phyloP scores from a whole-genome alignment of 2,329 filamentous ascomycete species.

The Trichoderma brevicompactum region DNA sequence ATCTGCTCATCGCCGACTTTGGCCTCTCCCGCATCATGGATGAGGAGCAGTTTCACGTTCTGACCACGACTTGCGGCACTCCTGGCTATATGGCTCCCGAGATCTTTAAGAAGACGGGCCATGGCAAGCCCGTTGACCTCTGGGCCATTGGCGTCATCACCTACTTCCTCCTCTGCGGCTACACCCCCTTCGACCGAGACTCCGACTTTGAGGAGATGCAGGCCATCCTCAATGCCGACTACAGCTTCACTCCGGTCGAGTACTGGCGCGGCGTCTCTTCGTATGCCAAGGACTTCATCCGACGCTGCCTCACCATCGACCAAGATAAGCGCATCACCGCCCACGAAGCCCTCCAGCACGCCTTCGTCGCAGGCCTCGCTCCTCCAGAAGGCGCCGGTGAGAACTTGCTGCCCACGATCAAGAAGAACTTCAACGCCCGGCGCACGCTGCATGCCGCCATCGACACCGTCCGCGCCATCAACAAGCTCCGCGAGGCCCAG shows the following conservation, averaged over 20 bases:
- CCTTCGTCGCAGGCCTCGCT: slow-evolving; percentile 63
- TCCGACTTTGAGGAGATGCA: slow-evolving; percentile 99
- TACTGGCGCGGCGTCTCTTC: slow-evolving; percentile 96
- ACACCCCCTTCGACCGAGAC: slow-evolving; percentile 97
- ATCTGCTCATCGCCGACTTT: slow-evolving; percentile 96
- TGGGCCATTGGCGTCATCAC: slow-evolving; percentile 99
- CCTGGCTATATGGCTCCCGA: slow-evolving; percentile 99
- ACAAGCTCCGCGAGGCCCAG: slow-evolving; percentile 69
- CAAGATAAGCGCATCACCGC: slow-evolving; percentile 86
- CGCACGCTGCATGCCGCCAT: slow-evolving; percentile 71
- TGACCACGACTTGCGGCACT: slow-evolving; percentile 96
- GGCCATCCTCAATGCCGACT: slow-evolving; percentile 94
- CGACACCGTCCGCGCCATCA: slow-evolving; percentile 72
- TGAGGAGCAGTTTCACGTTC: slow-evolving; percentile 95
- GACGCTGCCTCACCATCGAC: slow-evolving; percentile 88
- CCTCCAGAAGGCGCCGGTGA: slow-evolving; percentile 55
- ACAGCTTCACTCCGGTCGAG: slow-evolving; percentile 89
- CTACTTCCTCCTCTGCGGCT: slow-evolving; percentile 96
- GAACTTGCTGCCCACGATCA: slow-evolving; percentile 69
- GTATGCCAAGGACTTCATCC: slow-evolving; percentile 88
- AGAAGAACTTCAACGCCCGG: slow-evolving; percentile 75
- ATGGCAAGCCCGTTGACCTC: slow-evolving; percentile 96
- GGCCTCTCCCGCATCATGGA: slow-evolving; percentile 97
- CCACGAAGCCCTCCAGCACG: slow-evolving; percentile 73
- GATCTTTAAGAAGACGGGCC: slow-evolving; percentile 98